Conservation (phyloP, 176 grass and related monocot species). For the Paspalum vaginatum region DNA sequence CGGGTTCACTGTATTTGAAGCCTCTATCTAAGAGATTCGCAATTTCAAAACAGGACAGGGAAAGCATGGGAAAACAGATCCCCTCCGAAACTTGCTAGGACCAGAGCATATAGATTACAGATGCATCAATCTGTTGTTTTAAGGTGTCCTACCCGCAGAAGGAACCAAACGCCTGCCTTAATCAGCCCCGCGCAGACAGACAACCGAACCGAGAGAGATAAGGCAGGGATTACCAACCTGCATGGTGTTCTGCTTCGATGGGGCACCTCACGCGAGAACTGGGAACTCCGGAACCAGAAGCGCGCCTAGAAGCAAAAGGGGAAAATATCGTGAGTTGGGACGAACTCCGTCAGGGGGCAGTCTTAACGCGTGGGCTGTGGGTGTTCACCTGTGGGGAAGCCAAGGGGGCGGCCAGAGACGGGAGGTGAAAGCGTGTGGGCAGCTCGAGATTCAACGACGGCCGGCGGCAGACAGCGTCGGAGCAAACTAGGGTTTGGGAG, state of each 20-base stretch:
- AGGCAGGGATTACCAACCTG: slow-evolving; percentile 34
- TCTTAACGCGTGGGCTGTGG: neutral
- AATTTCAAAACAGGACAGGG: neutral
- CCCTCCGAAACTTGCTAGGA: neutral
- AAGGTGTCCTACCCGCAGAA: neutral
- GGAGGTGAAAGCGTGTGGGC: neutral
- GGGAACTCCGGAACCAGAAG: neutral
- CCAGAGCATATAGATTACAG: neutral
- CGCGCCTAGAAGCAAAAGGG: neutral
- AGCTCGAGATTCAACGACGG: neutral
- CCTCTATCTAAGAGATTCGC: neutral
- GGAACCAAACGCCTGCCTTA: neutral
- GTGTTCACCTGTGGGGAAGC: neutral
- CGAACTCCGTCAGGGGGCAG: neutral
- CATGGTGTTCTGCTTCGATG: slow-evolving; percentile 35
- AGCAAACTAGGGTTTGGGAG: neutral
- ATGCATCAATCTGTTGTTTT: neutral
- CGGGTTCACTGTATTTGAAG: neutral
- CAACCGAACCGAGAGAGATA: slow-evolving; percentile 1
- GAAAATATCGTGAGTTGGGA: neutral
- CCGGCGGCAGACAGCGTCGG: neutral
- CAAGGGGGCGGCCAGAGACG: neutral
- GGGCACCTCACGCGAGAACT: neutral
- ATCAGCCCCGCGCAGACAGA: neutral
- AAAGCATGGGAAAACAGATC: neutral